Base-by-base conservation (phyloP, 352 stramenopile genomes). In the Globisporangium paddicum region DNA sequence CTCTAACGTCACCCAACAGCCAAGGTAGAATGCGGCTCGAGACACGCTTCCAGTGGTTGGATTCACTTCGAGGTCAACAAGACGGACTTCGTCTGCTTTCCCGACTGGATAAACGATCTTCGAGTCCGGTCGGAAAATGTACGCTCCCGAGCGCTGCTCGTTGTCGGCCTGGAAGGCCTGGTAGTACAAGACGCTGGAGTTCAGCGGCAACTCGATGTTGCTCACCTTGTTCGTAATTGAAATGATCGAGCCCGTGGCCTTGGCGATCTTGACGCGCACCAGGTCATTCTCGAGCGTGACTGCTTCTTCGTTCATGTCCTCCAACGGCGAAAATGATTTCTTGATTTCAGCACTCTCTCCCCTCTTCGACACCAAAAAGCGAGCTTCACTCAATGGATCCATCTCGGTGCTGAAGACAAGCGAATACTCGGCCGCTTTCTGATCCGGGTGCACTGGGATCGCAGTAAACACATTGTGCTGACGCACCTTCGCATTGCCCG, bases 51-150 rank as follows among this genome's bases (percentile, higher is more conserved):
- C 54, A 9, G 52, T 81, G 32, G 71, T 38, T n/a, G 64, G 40
- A 14, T 61, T 60, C 26, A 66, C 67, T 16, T 82, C 50, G 13
- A 87, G 49, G 42, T 85, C 62, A 19, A 96, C 34, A 38, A 80
- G 65, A 14, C 59, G 72, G 16, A 86, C 73, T n/a, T 62, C 55
- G 10, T 16, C 51, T 13, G 58, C 63, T 32, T 52, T 64, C n/a
- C 66, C 63, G 10, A 84, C 51, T 0, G 69, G 50, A 56, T 91
- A 75, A 2, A 85, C 72, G 25, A 78, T 77, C 54, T 90, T 87
- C 40, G 74, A 87, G 58, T 93, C 78, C 0, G 96, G 96, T 47
- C 95, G 85, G 75, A 99, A 99, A 18, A 98, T 91, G 68, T 99
- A 99, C 6, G 96, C 97, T 19, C 97, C 97, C 23, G 93, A 98